These are phyloP conservation scores for Alternaria sp. DNA, from an alignment of 2,329 filamentous ascomycete genomes.

Conservation along the genomic window DNA sequence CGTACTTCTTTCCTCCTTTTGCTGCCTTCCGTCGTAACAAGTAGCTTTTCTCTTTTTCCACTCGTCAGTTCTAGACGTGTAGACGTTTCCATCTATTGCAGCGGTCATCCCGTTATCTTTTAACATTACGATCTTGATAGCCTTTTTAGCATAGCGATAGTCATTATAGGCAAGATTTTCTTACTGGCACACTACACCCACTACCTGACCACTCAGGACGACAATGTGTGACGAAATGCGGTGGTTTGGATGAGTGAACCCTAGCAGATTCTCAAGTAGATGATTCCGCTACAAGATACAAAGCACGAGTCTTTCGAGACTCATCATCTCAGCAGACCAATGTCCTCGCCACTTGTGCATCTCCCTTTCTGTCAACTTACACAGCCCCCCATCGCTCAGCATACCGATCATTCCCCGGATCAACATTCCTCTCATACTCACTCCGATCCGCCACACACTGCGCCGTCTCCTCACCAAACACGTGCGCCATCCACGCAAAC, in stretches of 20 bases:
- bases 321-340: not conserved
- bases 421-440: constrained; percentile 66
- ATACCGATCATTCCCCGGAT: constrained; percentile 65
- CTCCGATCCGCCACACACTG: constrained; percentile 59
- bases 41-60: not conserved
- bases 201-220: not conserved
- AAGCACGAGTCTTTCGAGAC: not conserved
- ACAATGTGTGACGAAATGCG: not conserved
- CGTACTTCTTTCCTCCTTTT: constrained; percentile 42
- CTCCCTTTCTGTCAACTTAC: not conserved
- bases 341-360: not conserved
- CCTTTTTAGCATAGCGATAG: constrained; percentile 14
- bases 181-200: not conserved
- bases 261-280: not conserved
- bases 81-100: not conserved
- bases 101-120: not conserved
- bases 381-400: constrained; percentile 51
- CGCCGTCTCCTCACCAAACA: constrained; percentile 64
- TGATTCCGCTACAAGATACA: not conserved
- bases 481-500: constrained; percentile 63
- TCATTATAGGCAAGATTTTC: constrained; percentile 1
- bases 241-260: not conserved
- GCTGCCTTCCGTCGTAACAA: constrained; percentile 34
- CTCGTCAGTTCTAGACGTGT: constrained; percentile 6
- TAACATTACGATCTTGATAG: not conserved